Base-by-base conservation (phyloP, 306 rosid genomes). In the Vigna nakashimae region DNA sequence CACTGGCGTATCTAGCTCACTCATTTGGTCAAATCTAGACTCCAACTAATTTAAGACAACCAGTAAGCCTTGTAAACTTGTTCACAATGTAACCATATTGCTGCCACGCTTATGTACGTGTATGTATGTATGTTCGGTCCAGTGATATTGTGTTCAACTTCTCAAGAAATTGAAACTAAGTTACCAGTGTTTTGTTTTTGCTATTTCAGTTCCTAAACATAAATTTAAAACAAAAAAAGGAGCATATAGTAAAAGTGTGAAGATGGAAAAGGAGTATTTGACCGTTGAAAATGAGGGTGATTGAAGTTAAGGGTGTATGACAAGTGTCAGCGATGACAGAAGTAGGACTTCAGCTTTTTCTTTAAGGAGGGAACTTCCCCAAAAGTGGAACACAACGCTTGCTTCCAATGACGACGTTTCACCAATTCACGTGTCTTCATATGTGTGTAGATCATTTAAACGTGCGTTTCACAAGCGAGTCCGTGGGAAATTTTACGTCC, bases 1-100 rank as follows among this genome's bases (percentile, higher is more conserved):
- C 97, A 59, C 64, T 92, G 12, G 82, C 94, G 55, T 90, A 89
- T 74, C 90, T 92, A 63, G 96, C 94, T 52, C 93, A 84, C 84
- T 84, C 96, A 6, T 88, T 82, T 53, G 91, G 93, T 65, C 92
- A 94, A 80, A 73, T 90, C 66, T 90, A 81, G 17, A n/a, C 77
- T 60, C 78, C 78, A 50, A 38, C 73, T 46, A 76, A 20, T 52
- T 66, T 60, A 59, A 51, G 50, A 40, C 69, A 36, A 34, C 26
- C 46, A 28, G 9, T 11, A 63, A 48, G 52, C 40, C 34, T 20
- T 75, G 7, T 45, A 62, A 60, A 70, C 43, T 38, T 34, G 17
- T 65, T 59, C 24, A 50, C 59, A 12, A 58, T 52, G 28, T 26
- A 56, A 42, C 15, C 59, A 48, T 43, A 66, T 20, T 18, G 63